Conservation (phyloP, 371 early-diverging fungal species). For the Mortierella polycephala region DNA sequence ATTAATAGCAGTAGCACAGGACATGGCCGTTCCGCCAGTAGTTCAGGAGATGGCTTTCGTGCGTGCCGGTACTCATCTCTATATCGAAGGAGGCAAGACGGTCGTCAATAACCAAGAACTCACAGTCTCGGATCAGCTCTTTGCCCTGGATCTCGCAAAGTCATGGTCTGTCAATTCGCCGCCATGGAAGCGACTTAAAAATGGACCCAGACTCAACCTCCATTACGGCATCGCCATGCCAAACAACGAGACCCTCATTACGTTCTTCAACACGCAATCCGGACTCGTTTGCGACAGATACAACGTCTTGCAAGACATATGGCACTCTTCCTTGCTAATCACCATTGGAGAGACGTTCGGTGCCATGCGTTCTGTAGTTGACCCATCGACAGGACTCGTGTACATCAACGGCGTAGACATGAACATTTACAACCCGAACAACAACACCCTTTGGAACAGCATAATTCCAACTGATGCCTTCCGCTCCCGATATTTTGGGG, state of each 20-base stretch:
- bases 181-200: conserved; percentile 12
- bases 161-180: conserved; percentile 13
- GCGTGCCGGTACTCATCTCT: conserved; percentile 16
- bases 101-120: not conserved
- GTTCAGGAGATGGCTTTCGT: conserved; percentile 26
- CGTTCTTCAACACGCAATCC: not conserved
- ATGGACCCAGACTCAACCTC: not conserved
- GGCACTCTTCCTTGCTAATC: not conserved
- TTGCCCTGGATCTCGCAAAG: conserved; percentile 18
- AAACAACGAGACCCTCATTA: conserved; percentile 30
- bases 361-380: conserved; percentile 9
- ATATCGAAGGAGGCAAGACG: conserved; percentile 18
- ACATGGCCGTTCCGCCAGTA: conserved; percentile 2
- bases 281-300: not conserved
- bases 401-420: conserved; percentile 12
- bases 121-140: conserved; percentile 5
- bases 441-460: not conserved
- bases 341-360: not conserved
- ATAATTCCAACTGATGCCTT: not conserved
- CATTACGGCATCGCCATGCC: conserved; percentile 2
- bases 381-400: conserved; percentile 16
- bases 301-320: not conserved
- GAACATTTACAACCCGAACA: not conserved
- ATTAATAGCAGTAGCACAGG: too few relatives aligned
- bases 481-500: conserved; percentile 2